These are phyloP conservation scores for Omphalea diandra DNA, from an alignment of 441 rosid species.

Conservation along the genomic window DNA sequence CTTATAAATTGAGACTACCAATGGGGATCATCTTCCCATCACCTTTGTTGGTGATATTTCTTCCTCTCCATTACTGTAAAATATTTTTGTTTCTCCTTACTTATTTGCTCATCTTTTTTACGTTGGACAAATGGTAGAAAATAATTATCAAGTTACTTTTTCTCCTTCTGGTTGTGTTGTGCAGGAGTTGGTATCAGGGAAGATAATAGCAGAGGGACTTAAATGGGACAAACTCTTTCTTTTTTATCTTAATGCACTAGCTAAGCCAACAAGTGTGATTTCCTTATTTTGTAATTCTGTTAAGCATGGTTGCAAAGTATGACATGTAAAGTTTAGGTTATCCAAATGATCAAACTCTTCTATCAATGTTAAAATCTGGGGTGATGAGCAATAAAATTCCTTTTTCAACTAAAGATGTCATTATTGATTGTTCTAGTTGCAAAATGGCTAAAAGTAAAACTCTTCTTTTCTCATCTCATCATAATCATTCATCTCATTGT, in stretches of 20 bases:
- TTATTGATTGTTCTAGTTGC: neutral
- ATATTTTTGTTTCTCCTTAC: neutral
- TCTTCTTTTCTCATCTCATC: neutral
- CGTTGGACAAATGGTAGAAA: neutral
- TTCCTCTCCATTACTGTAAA: neutral
- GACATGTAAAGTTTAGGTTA: neutral
- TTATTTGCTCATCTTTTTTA: neutral
- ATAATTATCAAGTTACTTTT: neutral
- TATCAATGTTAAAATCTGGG: neutral
- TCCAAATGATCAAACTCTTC: constrained; percentile 3
- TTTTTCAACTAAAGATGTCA: neutral
- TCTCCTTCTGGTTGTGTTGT: constrained; percentile 4
- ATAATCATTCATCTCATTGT: neutral
- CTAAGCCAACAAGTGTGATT: neutral
- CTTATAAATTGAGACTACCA: neutral
- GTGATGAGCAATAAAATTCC: neutral
- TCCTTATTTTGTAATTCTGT: neutral
- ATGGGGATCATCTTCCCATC: neutral
- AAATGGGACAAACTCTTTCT: neutral
- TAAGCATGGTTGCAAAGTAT: neutral
- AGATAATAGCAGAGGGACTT: neutral
- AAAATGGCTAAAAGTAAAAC: neutral
- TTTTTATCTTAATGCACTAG: neutral
- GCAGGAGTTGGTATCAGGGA: neutral
- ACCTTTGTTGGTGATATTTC: neutral